phyloP scores from a whole-genome alignment of 768 basidiomycete genomes.

The Leccinellum albellum region DNA sequence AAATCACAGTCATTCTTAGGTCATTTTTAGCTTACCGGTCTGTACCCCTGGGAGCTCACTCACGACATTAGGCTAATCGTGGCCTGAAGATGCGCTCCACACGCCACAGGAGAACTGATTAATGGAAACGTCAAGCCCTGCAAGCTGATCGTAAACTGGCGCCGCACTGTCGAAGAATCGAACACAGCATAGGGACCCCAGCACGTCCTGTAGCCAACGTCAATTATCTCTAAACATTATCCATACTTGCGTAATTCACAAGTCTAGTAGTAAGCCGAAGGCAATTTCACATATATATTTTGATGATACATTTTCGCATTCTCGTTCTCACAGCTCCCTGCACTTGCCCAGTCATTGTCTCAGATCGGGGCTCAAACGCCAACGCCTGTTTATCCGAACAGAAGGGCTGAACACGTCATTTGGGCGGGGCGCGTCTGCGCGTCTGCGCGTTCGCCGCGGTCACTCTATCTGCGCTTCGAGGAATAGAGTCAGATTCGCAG shows the following conservation, averaged over 20 bases:
- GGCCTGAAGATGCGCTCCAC: background rate
- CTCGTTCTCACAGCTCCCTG: background rate
- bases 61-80: background rate
- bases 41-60: too few relatives aligned
- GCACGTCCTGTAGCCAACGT: background rate
- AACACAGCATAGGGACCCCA: background rate
- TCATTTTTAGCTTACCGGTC: background rate
- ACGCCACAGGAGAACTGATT: background rate
- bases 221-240: too few relatives aligned
- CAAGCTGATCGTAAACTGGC: background rate
- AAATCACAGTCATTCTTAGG: background rate
- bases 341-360: background rate
- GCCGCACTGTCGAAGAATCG: background rate
- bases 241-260: too few relatives aligned
- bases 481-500: background rate
- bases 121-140: background rate
- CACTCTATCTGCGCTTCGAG: background rate
- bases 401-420: too few relatives aligned
- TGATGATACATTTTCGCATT: too few relatives aligned
- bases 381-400: background rate
- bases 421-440: too few relatives aligned
- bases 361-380: background rate
- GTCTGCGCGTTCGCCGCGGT: too few relatives aligned
- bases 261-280: too few relatives aligned
- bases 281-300: background rate